A percentile compares a stretch with the other conserved stretches of the same genome.
These are phyloP conservation scores for Emydomyces testavorans DNA, from an alignment of 2,329 filamentous ascomycete species.

Conservation along the genomic window DNA sequence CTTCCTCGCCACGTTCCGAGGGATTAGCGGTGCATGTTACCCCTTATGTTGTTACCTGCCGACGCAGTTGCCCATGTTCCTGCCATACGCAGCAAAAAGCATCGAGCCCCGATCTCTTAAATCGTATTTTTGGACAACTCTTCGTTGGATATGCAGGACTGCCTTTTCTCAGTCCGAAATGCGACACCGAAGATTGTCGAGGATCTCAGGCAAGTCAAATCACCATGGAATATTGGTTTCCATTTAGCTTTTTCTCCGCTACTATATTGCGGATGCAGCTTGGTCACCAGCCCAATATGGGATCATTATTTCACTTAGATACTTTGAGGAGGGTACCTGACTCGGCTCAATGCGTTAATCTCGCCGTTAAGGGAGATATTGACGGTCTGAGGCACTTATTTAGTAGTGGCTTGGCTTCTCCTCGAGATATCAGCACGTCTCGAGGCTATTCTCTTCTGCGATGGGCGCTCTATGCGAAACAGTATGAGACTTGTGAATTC, in stretches of 20 bases:
- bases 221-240: constrained; percentile 28
- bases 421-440: constrained; percentile 25
- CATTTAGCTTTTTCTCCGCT: constrained; percentile 24
- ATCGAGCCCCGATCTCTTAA: constrained; percentile 17
- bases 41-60: constrained; percentile 14
- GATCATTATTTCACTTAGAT: constrained; percentile 20
- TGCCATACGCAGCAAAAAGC: constrained; percentile 19
- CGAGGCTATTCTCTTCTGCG: constrained; percentile 26
- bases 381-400: constrained; percentile 26
- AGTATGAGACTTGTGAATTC: constrained; percentile 25
- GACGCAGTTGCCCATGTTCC: constrained; percentile 17
- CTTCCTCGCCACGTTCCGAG: constrained; percentile 1
- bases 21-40: constrained; percentile 13
- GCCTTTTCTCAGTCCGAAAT: constrained; percentile 21
- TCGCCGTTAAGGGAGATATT: constrained; percentile 24
- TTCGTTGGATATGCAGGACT: constrained; percentile 24
- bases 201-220: constrained; percentile 19
- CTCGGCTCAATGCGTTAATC: constrained; percentile 23
- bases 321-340: constrained; percentile 25
- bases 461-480: constrained; percentile 27
- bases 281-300: constrained; percentile 17
- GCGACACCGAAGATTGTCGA: constrained; percentile 18
- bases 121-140: constrained; percentile 21
- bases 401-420: constrained; percentile 23
- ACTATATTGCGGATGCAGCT: constrained; percentile 23